Evolutionary conservation across 2,329 filamentous ascomycete genomes (phyloP).

Genomic region (Paecilomyces dactylethromorphus): DNA sequence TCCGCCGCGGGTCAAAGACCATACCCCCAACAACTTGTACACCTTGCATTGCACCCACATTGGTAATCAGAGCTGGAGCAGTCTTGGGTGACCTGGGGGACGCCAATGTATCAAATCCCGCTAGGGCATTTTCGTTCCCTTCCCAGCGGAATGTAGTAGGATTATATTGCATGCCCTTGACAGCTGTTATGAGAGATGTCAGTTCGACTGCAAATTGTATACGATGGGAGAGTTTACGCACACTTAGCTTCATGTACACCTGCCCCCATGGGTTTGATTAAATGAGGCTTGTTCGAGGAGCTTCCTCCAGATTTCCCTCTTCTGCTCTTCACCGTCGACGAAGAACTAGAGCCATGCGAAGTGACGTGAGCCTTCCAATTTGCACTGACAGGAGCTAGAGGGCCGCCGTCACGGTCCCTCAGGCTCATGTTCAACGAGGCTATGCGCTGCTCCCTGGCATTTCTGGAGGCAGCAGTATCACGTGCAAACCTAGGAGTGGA

Average conservation of each 20-base stretch:
- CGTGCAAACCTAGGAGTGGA: constrained; percentile 58
- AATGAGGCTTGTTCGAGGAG: constrained; percentile 59
- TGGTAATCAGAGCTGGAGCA: constrained; percentile 71
- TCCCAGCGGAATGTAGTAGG: constrained; percentile 84
- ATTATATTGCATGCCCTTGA: constrained; percentile 97
- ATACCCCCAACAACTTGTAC: constrained; percentile 95
- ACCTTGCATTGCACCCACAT: constrained; percentile 75
- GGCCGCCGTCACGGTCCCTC: constrained; percentile 34
- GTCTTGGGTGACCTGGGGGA: constrained; percentile 37
- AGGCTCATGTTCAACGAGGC: constrained; percentile 33
- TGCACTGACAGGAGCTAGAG: constrained; percentile 46
- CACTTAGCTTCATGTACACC: constrained; percentile 71
- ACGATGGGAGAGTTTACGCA: constrained; percentile 41
- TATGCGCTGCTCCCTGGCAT: constrained; percentile 56
- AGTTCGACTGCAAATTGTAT: neutral
- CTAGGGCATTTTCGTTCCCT: constrained; percentile 83
- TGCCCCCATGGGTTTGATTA: constrained; percentile 78
- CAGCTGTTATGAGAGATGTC: constrained; percentile 45
- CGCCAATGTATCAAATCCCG: constrained; percentile 64
- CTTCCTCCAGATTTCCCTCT: constrained; percentile 26
- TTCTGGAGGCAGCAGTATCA: constrained; percentile 60
- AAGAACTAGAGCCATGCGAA: constrained; percentile 45
- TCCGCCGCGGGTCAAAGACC: constrained; percentile 94
- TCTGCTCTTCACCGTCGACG: constrained; percentile 43
- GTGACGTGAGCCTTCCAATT: constrained; percentile 55